These are phyloP conservation scores for Solanum gandarillasii DNA, from an alignment of 257 asterid genomes.

Conservation along the genomic window DNA sequence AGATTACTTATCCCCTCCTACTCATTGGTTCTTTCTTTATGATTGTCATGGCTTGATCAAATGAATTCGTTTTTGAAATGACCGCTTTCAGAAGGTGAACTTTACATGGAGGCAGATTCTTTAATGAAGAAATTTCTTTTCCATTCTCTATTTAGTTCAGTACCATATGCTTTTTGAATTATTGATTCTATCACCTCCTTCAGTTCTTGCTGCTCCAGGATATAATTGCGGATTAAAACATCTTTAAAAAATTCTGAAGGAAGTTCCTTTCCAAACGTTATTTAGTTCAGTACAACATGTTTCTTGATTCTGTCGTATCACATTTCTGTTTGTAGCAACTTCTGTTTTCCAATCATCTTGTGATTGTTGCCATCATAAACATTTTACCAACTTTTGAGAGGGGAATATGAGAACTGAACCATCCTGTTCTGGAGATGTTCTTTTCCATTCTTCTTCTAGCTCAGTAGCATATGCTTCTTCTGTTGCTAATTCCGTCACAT, in stretches of 20 bases:
- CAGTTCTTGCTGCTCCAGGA: background rate
- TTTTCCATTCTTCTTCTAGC: background rate
- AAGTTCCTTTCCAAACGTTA: background rate
- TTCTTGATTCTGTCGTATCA: background rate
- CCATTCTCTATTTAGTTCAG: background rate
- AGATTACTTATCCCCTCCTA: background rate
- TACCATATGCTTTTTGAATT: background rate
- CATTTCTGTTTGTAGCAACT: background rate
- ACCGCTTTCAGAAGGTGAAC: background rate
- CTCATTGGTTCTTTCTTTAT: background rate
- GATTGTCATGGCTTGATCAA: background rate
- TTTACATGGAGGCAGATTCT: background rate
- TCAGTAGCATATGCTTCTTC: background rate
- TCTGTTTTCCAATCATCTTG: background rate
- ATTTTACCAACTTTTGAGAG: background rate
- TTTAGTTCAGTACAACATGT: background rate
- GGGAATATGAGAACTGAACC: background rate
- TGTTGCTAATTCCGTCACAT: background rate
- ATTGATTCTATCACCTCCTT: background rate
- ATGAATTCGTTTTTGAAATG: background rate
- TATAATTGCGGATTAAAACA: background rate
- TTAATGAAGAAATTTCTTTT: background rate
- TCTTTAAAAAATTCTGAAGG: background rate
- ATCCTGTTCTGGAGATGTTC: background rate
- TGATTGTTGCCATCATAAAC: background rate